These are phyloP conservation scores for Solanum neorickii DNA, from an alignment of 257 asterid species.

Conservation along the genomic window DNA sequence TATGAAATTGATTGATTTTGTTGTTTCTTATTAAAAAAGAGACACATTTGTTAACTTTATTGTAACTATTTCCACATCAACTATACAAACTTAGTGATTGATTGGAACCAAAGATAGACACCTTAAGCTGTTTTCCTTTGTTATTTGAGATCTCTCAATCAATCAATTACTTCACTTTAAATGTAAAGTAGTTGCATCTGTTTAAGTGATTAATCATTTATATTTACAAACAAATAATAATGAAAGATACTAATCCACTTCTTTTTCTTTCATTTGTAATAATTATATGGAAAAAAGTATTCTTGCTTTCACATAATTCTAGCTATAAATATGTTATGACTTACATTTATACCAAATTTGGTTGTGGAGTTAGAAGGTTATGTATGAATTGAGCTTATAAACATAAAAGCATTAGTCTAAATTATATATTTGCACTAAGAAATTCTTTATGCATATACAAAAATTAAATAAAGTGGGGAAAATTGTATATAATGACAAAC, in stretches of 20 bases:
- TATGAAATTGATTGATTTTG: neutral
- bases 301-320: neutral
- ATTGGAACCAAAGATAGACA: neutral
- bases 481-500: too few species aligned
- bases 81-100: neutral
- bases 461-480: too few species aligned
- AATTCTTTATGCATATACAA: too few species aligned
- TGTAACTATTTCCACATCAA: neutral
- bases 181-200: neutral
- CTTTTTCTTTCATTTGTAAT: neutral
- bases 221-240: neutral
- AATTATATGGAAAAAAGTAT: too few species aligned
- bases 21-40: neutral
- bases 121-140: neutral
- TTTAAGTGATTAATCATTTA: neutral
- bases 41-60: neutral
- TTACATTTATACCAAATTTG: neutral
- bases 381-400: neutral
- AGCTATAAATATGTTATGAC: neutral
- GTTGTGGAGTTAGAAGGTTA: neutral
- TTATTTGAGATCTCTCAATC: neutral
- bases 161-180: neutral
- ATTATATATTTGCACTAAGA: neutral
- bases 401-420: neutral
- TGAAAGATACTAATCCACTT: neutral